Evolutionary conservation across 2,329 filamentous ascomycete species (phyloP).

Genomic region (Sporothrix inflata): DNA sequence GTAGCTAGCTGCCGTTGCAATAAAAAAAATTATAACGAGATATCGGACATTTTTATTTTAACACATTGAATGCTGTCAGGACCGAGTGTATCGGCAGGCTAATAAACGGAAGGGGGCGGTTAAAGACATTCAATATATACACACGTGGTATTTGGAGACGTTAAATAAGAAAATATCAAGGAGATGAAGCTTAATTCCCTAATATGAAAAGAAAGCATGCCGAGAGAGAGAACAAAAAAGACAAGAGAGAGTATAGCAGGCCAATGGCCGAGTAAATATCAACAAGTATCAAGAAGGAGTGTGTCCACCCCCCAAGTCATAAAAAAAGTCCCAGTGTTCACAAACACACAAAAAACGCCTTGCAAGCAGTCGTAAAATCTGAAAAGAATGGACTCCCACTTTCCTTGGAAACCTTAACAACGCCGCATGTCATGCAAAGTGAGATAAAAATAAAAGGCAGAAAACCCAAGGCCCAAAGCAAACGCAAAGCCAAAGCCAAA

Average conservation of each 20-base stretch:
- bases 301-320: constrained; percentile 18
- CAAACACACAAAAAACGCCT: constrained; percentile 21
- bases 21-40: no score
- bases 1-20: neutral
- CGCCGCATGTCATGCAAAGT: constrained; percentile 24
- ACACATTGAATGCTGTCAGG: no score
- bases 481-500: neutral
- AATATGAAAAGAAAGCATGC: neutral
- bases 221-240: neutral
- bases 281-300: constrained; percentile 1
- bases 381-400: neutral
- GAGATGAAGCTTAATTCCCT: neutral
- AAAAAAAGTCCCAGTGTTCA: neutral
- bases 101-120: neutral
- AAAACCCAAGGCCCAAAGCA: constrained; percentile 2
- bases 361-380: constrained; percentile 17
- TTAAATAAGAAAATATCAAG: neutral
- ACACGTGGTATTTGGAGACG: neutral
- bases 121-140: neutral
- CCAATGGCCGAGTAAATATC: neutral
- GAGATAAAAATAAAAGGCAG: neutral
- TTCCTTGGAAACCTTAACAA: constrained; percentile 16
- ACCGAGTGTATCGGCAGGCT: neutral
- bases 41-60: neutral
- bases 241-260: neutral